Percentiles rank a stretch among this genome's conserved stretches.
Conservation (phyloP, 345 rosid species). For the Populus simonii region DNA sequence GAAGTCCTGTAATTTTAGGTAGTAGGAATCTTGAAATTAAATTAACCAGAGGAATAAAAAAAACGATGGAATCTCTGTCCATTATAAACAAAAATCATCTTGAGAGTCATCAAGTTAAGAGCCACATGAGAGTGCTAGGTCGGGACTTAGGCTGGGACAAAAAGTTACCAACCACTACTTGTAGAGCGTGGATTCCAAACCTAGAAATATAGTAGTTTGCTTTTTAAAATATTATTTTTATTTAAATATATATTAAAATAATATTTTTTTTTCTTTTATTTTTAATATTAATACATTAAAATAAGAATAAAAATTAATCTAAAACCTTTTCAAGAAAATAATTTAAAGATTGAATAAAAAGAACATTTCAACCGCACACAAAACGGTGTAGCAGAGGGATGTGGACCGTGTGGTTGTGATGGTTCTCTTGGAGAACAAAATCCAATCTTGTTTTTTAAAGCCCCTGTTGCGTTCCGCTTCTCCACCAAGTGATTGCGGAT, state of each 20-base stretch:
- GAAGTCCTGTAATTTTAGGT: not conserved
- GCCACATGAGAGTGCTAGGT: not conserved
- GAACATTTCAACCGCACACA: too few relatives aligned
- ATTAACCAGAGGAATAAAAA: not conserved
- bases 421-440: not conserved
- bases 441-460: not conserved
- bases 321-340: too few relatives aligned
- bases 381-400: not conserved
- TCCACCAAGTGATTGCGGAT: not conserved
- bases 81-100: not conserved
- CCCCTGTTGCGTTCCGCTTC: not conserved
- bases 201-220: not conserved
- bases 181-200: not conserved
- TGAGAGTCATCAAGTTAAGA: not conserved
- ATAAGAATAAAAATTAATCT: too few relatives aligned
- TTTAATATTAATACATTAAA: too few relatives aligned
- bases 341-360: too few relatives aligned
- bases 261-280: too few relatives aligned
- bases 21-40: conserved; percentile 1
- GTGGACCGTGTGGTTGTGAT: not conserved
- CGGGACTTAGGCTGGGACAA: not conserved
- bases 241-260: too few relatives aligned
- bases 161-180: not conserved
- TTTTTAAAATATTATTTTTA: too few relatives aligned
- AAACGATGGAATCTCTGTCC: not conserved